Evolutionary conservation across 371 early-diverging fungal species (phyloP).

Genomic region (Dichotomocladium elegans): DNA sequence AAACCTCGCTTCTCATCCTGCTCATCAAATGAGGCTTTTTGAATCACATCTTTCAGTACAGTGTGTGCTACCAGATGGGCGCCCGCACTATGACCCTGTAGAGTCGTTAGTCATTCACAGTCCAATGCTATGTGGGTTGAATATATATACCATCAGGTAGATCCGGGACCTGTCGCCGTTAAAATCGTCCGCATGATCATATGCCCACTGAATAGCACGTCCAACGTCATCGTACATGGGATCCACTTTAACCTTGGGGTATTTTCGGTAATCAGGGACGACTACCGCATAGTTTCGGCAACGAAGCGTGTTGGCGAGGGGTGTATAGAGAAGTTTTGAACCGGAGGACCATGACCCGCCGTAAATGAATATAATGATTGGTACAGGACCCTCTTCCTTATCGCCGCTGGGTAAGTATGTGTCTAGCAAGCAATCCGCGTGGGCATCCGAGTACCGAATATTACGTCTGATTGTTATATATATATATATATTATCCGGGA

Average conservation of each 20-base stretch:
- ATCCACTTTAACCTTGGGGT: slow-evolving; percentile 53
- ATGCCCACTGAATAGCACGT: slow-evolving; percentile 59
- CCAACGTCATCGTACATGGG: slow-evolving; percentile 66
- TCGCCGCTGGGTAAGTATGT: slow-evolving; percentile 27
- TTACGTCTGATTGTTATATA: slow-evolving; percentile 21
- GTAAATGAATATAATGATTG: slow-evolving; percentile 71
- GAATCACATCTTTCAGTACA: slow-evolving; percentile 32
- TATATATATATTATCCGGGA: no score
- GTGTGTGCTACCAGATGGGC: slow-evolving; percentile 44
- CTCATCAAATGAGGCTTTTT: slow-evolving; percentile 16
- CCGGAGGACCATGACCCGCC: slow-evolving; percentile 75
- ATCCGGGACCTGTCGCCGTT: slow-evolving; percentile 53
- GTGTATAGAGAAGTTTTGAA: slow-evolving; percentile 53
- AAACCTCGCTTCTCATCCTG: neutral
- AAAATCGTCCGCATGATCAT: slow-evolving; percentile 38
- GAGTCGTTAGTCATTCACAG: no score
- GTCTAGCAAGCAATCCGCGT: slow-evolving; percentile 23
- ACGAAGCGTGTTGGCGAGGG: slow-evolving; percentile 61
- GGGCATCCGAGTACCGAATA: slow-evolving; percentile 25
- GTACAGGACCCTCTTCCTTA: slow-evolving; percentile 15
- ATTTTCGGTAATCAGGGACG: slow-evolving; percentile 73
- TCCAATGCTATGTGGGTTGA: neutral
- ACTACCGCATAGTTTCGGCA: slow-evolving; percentile 68
- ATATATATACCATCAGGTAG: slow-evolving; percentile 50
- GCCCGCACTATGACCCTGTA: slow-evolving; percentile 56